These are phyloP conservation scores for Porogramme epimiltina DNA, from an alignment of 1,284 basidiomycete species.

Conservation along the genomic window DNA sequence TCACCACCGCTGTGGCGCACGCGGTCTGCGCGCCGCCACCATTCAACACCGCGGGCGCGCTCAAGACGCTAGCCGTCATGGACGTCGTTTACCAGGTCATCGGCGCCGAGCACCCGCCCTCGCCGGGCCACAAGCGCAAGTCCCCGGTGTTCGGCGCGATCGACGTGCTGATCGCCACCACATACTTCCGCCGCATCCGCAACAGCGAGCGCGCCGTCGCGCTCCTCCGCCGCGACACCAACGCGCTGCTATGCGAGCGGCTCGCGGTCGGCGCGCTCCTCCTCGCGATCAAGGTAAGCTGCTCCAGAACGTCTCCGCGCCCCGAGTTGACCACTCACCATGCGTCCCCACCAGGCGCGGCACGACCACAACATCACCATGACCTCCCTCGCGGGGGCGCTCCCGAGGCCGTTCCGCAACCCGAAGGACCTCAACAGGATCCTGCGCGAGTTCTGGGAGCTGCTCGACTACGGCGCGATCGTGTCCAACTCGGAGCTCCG, in stretches of 20 bases:
- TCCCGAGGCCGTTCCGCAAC: conserved; percentile 27
- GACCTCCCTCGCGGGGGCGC: neutral
- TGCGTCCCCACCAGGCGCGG: too few species aligned
- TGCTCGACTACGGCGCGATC: conserved; percentile 60
- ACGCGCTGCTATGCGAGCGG: conserved; percentile 67
- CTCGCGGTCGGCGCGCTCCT: conserved; percentile 69
- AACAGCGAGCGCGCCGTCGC: conserved; percentile 58
- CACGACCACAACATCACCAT: neutral
- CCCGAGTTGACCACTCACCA: neutral
- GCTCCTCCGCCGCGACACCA: conserved; percentile 59
- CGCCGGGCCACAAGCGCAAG: neutral
- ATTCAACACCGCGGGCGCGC: conserved; percentile 8
- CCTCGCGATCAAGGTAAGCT: conserved; percentile 61
- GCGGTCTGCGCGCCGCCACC: conserved; percentile 2
- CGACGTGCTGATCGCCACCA: neutral
- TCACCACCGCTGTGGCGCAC: conserved; percentile 10
- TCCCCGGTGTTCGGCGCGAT: neutral
- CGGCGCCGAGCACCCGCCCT: neutral
- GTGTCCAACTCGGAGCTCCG: conserved; percentile 56
- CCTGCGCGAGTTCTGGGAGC: conserved; percentile 65
- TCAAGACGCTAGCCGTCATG: conserved; percentile 7
- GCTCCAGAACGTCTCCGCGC: neutral
- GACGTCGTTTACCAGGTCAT: neutral
- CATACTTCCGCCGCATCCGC: conserved; percentile 32
- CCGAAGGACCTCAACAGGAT: conserved; percentile 60